These are phyloP conservation scores for Mycena floridula DNA, from an alignment of 768 basidiomycete genomes.

Conservation along the genomic window DNA sequence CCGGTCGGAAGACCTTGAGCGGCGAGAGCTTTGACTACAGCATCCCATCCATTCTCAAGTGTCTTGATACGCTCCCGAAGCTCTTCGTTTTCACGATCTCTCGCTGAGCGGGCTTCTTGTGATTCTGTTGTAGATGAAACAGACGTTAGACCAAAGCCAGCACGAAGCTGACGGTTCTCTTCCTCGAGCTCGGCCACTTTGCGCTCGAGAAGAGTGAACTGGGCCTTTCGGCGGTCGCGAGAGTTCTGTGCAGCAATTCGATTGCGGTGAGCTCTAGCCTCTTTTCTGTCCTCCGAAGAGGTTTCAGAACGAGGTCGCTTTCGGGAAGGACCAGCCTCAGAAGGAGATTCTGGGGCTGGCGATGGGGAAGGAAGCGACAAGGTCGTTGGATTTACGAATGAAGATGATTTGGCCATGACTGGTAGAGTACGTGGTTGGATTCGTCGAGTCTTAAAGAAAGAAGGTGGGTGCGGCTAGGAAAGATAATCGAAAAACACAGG, in stretches of 20 bases:
- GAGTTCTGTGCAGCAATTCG: conserved; percentile 92
- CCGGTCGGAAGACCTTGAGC: conserved; percentile 58
- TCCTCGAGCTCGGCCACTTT: conserved; percentile 72
- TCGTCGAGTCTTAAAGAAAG: too few relatives aligned
- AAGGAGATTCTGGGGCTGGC: conserved; percentile 1
- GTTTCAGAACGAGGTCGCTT: conserved; percentile 66
- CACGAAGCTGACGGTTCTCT: conserved; percentile 73
- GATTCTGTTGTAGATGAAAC: conserved; percentile 20
- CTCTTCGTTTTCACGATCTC: conserved; percentile 67
- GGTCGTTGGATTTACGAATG: conserved; percentile 30
- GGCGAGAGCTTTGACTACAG: conserved; percentile 68
- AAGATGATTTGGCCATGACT: conserved; percentile 9
- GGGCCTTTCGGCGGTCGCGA: conserved; percentile 84
- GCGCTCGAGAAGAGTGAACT: conserved; percentile 63
- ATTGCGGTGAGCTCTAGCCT: conserved; percentile 87
- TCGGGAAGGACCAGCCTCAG: conserved; percentile 47
- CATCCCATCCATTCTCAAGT: conserved; percentile 78
- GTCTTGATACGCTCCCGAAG: conserved; percentile 70
- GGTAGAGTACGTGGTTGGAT: too few relatives aligned
- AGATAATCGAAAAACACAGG: too few relatives aligned
- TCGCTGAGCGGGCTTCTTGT: conserved; percentile 15
- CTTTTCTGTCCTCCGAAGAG: conserved; percentile 73
- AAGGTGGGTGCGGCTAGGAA: too few relatives aligned
- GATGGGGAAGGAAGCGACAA: conserved; percentile 31
- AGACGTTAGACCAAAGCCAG: conserved; percentile 32